Percentiles rank a stretch among this genome's conserved stretches.
Conservation (phyloP, 345 rosid species). For the Mangifera indica region DNA sequence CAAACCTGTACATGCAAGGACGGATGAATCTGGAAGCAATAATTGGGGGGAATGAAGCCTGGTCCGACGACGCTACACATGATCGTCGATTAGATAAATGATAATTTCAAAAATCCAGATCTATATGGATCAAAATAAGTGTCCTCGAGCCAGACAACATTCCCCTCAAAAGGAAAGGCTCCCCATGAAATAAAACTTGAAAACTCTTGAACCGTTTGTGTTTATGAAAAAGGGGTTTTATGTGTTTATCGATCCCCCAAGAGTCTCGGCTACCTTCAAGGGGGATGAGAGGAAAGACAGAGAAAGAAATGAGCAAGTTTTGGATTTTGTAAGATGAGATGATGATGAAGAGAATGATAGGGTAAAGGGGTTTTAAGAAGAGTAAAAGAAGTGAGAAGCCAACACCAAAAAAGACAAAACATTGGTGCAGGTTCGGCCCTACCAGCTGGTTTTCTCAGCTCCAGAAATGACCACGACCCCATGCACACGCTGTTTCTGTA, state of each 20-base stretch:
- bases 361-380: slow-evolving; percentile 35
- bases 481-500: slow-evolving; percentile 36
- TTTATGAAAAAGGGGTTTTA: not conserved
- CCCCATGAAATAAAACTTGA: slow-evolving; percentile 9
- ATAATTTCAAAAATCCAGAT: slow-evolving; percentile 17
- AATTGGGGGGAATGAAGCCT: slow-evolving; percentile 99
- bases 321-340: slow-evolving; percentile 20
- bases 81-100: slow-evolving; percentile 16
- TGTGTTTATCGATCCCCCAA: slow-evolving; percentile 47
- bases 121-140: slow-evolving; percentile 30
- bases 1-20: slow-evolving; percentile 37
- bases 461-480: slow-evolving; percentile 72
- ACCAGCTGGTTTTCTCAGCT: slow-evolving; percentile 43
- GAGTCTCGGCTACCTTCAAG: slow-evolving; percentile 64
- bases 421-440: slow-evolving; percentile 38
- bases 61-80: slow-evolving; percentile 79
- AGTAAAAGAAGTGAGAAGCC: slow-evolving; percentile 33
- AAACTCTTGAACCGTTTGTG: too few relatives aligned
- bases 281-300: slow-evolving; percentile 35
- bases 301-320: slow-evolving; percentile 7
- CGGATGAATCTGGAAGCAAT: slow-evolving; percentile 35
- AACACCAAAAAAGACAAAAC: slow-evolving; percentile 51
- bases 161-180: slow-evolving; percentile 74
- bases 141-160: slow-evolving; percentile 99
- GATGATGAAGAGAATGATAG: slow-evolving; percentile 40